phyloP scores from a whole-genome alignment of 148 eudicot genomes.

The Mesembryanthemum crystallinum region DNA sequence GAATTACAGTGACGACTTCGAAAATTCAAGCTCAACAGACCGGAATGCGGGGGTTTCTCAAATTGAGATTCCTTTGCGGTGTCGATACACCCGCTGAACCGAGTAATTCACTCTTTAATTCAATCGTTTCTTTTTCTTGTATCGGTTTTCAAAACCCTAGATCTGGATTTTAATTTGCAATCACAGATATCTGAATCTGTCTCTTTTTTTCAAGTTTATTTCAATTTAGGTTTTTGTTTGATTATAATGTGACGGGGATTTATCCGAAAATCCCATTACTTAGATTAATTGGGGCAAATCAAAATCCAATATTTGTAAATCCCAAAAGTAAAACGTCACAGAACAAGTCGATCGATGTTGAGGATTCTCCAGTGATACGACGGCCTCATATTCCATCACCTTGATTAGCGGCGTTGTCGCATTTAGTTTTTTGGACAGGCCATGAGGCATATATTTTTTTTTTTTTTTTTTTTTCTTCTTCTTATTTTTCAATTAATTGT shows the following conservation, averaged over 20 bases:
- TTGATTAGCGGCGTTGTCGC: slow-evolving; percentile 47
- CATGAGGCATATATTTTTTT: slow-evolving; percentile 33
- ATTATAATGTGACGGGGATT: slow-evolving; percentile 36
- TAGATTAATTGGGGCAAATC: slow-evolving; percentile 37
- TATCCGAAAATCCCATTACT: slow-evolving; percentile 42
- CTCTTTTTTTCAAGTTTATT: neutral
- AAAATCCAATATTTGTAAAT: slow-evolving; percentile 28
- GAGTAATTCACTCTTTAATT: slow-evolving; percentile 34
- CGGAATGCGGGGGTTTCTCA: slow-evolving; percentile 28
- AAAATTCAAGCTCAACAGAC: slow-evolving; percentile 47
- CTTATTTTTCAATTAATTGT: neutral
- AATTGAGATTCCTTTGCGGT: slow-evolving; percentile 15
- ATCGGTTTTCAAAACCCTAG: too few species aligned
- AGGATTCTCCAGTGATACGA: neutral
- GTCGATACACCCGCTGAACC: slow-evolving; percentile 41
- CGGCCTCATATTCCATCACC: slow-evolving; percentile 48
- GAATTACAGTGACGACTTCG: slow-evolving; percentile 34
- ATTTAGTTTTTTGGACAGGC: slow-evolving; percentile 19
- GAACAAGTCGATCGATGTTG: slow-evolving; percentile 24
- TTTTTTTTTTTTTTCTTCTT: neutral
- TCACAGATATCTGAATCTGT: slow-evolving; percentile 35
- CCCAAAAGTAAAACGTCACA: slow-evolving; percentile 41
- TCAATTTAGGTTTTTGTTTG: neutral
- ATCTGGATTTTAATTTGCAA: too few species aligned
- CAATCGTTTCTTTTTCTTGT: too few species aligned